A percentile compares a stretch with the other conserved stretches of the same genome.
Conservation (phyloP, 2,329 filamentous ascomycete species). For the Ceratocystis albifundus region DNA sequence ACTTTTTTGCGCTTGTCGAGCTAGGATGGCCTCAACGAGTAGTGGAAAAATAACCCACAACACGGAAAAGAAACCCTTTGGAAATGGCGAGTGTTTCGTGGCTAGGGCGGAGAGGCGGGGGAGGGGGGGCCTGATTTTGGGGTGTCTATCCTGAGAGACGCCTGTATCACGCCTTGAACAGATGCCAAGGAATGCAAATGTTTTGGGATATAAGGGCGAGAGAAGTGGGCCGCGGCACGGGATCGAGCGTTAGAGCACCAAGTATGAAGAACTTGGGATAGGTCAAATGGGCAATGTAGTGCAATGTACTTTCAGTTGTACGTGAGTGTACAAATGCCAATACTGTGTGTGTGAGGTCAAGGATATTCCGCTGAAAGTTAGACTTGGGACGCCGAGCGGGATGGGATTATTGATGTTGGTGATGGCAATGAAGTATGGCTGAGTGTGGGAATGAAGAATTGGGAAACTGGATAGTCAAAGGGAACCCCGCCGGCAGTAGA, state of each 20-base stretch:
- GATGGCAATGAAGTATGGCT: background rate
- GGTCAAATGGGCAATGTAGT: background rate
- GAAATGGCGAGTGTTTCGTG: background rate
- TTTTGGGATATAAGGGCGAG: background rate
- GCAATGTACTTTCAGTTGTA: background rate
- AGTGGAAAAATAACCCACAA: background rate
- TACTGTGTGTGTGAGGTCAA: background rate
- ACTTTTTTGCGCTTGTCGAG: background rate
- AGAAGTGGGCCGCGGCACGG: background rate
- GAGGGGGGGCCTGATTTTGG: background rate
- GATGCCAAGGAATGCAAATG: background rate
- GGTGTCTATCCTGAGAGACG: background rate
- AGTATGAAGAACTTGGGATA: background rate
- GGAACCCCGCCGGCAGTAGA: no score
- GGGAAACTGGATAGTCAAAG: no score
- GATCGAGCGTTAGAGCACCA: background rate
- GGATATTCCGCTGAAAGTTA: background rate
- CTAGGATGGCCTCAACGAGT: constrained; percentile 4
- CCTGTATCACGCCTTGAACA: background rate
- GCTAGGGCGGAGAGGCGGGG: background rate
- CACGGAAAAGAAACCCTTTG: background rate
- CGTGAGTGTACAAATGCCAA: background rate
- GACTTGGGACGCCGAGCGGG: background rate
- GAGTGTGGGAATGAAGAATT: no score
- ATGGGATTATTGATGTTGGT: background rate